These are phyloP conservation scores for Penicillium sp. DNA, from an alignment of 2,329 filamentous ascomycete genomes.

Conservation along the genomic window DNA sequence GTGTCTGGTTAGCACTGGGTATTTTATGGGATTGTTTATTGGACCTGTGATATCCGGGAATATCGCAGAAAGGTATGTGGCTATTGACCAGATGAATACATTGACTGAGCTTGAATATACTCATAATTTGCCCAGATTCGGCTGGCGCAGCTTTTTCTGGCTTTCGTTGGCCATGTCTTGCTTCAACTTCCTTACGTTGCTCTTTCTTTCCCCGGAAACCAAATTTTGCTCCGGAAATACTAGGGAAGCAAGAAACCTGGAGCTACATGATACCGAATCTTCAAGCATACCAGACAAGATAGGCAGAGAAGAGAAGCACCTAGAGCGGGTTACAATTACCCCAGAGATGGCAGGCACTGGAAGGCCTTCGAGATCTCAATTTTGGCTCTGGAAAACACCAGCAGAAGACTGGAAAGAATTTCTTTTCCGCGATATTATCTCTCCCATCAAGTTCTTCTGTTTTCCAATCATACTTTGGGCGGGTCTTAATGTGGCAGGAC, in stretches of 20 bases:
- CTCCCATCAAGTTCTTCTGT: slow-evolving; percentile 48
- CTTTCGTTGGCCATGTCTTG: slow-evolving; percentile 45
- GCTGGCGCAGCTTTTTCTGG: slow-evolving; percentile 55
- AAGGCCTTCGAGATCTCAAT: slow-evolving; percentile 45
- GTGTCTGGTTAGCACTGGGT: slow-evolving; percentile 36
- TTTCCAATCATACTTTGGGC: slow-evolving; percentile 51
- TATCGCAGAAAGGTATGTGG: slow-evolving; percentile 35
- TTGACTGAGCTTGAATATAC: not conserved
- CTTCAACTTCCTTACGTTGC: slow-evolving; percentile 45
- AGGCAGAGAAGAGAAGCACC: not conserved
- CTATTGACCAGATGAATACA: not conserved
- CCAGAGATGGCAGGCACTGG: slow-evolving; percentile 37
- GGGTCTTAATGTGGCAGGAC: slow-evolving; percentile 37
- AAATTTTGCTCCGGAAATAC: slow-evolving; percentile 31
- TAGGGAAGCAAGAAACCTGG: not conserved
- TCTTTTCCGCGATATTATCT: slow-evolving; percentile 35
- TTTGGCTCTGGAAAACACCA: slow-evolving; percentile 39
- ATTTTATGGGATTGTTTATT: slow-evolving; percentile 41
- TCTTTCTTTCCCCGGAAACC: slow-evolving; percentile 49
- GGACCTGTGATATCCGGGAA: slow-evolving; percentile 50
- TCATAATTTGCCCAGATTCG: slow-evolving; percentile 32
- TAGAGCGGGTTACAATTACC: not conserved
- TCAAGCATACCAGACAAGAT: not conserved
- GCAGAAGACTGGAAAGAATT: slow-evolving; percentile 47
- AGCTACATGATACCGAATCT: not conserved